These are phyloP conservation scores for Saccharomycopsis synnaedendra DNA, from an alignment of 805 yeast species.

Conservation along the genomic window DNA sequence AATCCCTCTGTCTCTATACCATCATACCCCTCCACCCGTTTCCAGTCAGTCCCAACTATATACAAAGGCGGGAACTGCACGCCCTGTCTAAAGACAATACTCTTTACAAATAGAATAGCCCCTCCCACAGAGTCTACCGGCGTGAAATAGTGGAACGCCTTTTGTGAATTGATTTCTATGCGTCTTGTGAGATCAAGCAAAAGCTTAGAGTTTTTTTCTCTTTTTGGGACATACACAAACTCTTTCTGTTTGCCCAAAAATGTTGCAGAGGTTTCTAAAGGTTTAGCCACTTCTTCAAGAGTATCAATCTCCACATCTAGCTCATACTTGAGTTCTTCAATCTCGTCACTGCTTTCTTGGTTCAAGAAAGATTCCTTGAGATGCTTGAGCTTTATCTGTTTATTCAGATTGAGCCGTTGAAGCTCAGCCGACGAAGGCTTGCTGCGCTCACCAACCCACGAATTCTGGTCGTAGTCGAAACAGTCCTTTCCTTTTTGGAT, in stretches of 20 bases:
- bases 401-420: slow-evolving; percentile 2
- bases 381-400: neutral
- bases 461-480: slow-evolving; percentile 25
- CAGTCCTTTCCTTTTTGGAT: slow-evolving; percentile 19
- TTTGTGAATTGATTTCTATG: slow-evolving; percentile 7
- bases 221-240: slow-evolving; percentile 21
- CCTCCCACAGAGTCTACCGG: slow-evolving; percentile 39
- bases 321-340: neutral
- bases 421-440: slow-evolving; percentile 19
- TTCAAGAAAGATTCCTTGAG: neutral
- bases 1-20: slow-evolving; percentile 43
- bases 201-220: slow-evolving; percentile 3
- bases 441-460: slow-evolving; percentile 25
- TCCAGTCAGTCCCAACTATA: slow-evolving; percentile 32
- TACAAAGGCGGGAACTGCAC: slow-evolving; percentile 31
- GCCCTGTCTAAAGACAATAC: slow-evolving; percentile 33
- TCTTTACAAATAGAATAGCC: slow-evolving; percentile 34
- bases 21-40: slow-evolving; percentile 32
- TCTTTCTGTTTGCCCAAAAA: slow-evolving; percentile 11
- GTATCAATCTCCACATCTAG: neutral
- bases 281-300: neutral
- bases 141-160: slow-evolving; percentile 12
- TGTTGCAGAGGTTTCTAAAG: neutral
- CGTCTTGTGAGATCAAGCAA: slow-evolving; percentile 1
- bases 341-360: neutral